phyloP scores from a whole-genome alignment of 495 filamentous ascomycete genomes.

The Neurospora sp. region DNA sequence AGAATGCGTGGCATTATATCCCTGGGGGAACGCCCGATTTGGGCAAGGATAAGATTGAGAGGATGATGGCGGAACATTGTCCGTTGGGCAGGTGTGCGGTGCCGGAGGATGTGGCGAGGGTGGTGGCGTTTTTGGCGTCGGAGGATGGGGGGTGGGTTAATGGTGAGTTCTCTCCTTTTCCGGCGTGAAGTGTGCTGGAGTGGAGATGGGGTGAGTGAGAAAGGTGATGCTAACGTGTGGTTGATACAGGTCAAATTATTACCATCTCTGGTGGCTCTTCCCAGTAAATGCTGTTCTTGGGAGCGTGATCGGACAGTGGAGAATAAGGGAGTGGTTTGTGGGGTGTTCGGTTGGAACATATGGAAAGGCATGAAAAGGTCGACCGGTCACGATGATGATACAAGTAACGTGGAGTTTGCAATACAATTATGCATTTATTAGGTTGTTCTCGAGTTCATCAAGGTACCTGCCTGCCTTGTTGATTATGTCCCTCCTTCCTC shows the following conservation, averaged over 20 bases:
- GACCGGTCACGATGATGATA: no score
- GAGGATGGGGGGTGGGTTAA: conserved; percentile 54
- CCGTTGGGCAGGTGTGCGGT: conserved; percentile 32
- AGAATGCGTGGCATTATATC: conserved; percentile 56
- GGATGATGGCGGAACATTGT: conserved; percentile 25
- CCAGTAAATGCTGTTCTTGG: conserved; percentile 9
- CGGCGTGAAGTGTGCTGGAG: no score
- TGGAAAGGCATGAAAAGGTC: not conserved
- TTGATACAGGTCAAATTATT: conserved; percentile 18
- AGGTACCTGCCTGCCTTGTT: no score
- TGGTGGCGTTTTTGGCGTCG: conserved; percentile 45
- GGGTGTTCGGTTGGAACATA: not conserved
- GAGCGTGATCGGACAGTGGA: not conserved
- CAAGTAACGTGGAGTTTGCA: not conserved
- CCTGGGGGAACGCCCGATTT: conserved; percentile 29
- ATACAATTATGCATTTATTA: not conserved
- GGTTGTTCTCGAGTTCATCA: not conserved
- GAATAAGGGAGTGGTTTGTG: not conserved
- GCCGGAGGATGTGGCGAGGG: conserved; percentile 47
- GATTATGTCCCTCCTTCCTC: no score
- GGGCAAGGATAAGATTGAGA: conserved; percentile 24
- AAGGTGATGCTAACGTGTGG: no score
- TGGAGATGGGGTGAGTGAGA: no score
- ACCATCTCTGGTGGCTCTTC: conserved; percentile 28
- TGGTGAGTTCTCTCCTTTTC: conserved; percentile 26